Conservation (phyloP, 73 alveolate genomes). For the Durusdinium trenchii region DNA sequence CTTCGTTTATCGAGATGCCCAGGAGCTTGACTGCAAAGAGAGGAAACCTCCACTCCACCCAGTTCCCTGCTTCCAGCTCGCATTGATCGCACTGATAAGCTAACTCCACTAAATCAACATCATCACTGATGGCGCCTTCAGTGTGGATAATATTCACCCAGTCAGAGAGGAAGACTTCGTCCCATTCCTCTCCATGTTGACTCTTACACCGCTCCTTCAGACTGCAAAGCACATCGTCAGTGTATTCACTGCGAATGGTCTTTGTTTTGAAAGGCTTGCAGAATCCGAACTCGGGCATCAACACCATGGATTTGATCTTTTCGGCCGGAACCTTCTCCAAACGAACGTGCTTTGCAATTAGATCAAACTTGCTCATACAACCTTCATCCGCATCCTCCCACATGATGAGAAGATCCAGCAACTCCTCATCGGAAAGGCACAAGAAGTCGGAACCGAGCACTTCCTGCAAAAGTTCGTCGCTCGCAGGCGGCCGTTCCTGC, state of each 20-base stretch:
- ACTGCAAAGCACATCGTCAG: background rate
- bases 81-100: too few species aligned
- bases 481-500: background rate
- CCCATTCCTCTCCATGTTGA: background rate
- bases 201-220: background rate
- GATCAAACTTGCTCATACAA: background rate
- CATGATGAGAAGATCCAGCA: background rate
- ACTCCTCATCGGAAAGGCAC: background rate
- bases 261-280: background rate
- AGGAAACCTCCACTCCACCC: constrained; percentile 24
- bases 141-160: background rate
- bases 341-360: background rate
- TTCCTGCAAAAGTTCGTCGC: background rate
- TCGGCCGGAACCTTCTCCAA: background rate
- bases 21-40: background rate
- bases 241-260: background rate
- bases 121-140: background rate
- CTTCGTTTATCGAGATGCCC: background rate
- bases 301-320: background rate
- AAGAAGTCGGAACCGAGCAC: background rate
- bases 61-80: background rate
- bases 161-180: background rate
- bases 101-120: too few species aligned
- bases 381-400: background rate
- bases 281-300: background rate